A percentile compares a stretch with the other conserved stretches of the same genome.
Conservation (phyloP, 2,329 filamentous ascomycete species). For the Fusarium duplospermum region DNA sequence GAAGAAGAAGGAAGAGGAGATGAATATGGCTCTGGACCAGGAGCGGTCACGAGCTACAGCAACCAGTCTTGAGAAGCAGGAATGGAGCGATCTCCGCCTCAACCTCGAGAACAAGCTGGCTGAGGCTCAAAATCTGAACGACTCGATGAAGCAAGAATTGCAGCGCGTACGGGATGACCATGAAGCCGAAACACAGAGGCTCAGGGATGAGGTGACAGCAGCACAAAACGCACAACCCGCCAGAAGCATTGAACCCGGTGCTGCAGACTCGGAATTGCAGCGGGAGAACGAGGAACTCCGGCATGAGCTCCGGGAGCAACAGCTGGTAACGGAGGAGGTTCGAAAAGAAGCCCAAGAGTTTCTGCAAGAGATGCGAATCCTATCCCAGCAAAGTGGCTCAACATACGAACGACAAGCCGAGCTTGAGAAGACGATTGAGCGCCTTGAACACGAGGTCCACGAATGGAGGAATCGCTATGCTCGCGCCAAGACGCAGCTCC, state of each 20-base stretch:
- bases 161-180: slow-evolving; percentile 79
- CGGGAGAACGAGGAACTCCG: slow-evolving; percentile 78
- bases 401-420: slow-evolving; percentile 86
- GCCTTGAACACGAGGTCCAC: slow-evolving; percentile 84
- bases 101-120: slow-evolving; percentile 79
- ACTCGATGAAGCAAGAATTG: slow-evolving; percentile 82
- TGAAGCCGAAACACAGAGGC: slow-evolving; percentile 68
- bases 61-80: slow-evolving; percentile 72
- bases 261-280: slow-evolving; percentile 66
- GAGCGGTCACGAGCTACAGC: slow-evolving; percentile 66
- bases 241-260: slow-evolving; percentile 39
- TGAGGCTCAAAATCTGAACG: slow-evolving; percentile 81
- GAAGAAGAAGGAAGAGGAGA: slow-evolving; percentile 74
- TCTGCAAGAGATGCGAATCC: slow-evolving; percentile 86
- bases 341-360: slow-evolving; percentile 85
- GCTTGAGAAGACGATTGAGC: slow-evolving; percentile 78
- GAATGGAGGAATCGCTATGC: slow-evolving; percentile 94
- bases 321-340: slow-evolving; percentile 87
- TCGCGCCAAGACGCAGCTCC: slow-evolving; percentile 86
- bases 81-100: slow-evolving; percentile 74
- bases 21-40: slow-evolving; percentile 68
- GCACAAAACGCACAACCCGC: slow-evolving; percentile 34
- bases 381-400: slow-evolving; percentile 83
- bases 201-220: slow-evolving; percentile 73
- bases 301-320: slow-evolving; percentile 75